Conservation (phyloP, 352 stramenopile genomes). For the Phytophthora melonis region DNA sequence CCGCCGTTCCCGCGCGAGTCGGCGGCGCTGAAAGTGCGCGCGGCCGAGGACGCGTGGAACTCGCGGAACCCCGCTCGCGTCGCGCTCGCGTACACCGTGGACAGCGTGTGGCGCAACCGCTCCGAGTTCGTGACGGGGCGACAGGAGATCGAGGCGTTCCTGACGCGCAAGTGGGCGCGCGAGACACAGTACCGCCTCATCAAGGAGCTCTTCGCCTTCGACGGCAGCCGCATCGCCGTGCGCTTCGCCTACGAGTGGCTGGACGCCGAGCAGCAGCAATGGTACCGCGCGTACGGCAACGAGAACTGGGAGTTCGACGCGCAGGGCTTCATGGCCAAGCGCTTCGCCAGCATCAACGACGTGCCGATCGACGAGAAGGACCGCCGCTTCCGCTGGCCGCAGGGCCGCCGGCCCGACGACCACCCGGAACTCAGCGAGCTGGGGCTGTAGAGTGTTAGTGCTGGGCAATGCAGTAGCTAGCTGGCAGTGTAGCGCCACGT, state of each 20-base stretch:
- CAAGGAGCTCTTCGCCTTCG: conserved; percentile 90
- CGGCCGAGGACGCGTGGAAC: conserved; percentile 93
- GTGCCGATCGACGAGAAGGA: conserved; percentile 75
- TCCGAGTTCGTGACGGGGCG: conserved; percentile 82
- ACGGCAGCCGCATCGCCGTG: conserved; percentile 88
- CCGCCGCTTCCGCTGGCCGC: conserved; percentile 71
- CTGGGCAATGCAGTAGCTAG: too few relatives aligned
- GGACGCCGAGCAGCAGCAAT: conserved; percentile 59
- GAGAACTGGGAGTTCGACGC: conserved; percentile 93
- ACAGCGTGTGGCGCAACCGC: conserved; percentile 90
- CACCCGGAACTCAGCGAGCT: conserved; percentile 51
- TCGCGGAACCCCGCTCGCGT: conserved; percentile 73
- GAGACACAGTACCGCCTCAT: conserved; percentile 90
- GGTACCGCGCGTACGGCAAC: conserved; percentile 89
- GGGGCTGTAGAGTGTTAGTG: too few relatives aligned
- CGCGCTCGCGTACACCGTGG: conserved; percentile 81
- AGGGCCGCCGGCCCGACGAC: conserved; percentile 60
- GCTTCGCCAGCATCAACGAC: conserved; percentile 91
- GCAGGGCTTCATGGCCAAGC: conserved; percentile 83
- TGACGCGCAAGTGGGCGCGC: conserved; percentile 76
- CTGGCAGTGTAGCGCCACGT: too few relatives aligned
- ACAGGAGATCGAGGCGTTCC: conserved; percentile 79
- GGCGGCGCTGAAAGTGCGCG: conserved; percentile 81
- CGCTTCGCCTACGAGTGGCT: conserved; percentile 91
- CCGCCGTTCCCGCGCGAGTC: conserved; percentile 87